Evolutionary conservation across 202 grass and related monocot species (phyloP).

Genomic region (Panicum virgatum): DNA sequence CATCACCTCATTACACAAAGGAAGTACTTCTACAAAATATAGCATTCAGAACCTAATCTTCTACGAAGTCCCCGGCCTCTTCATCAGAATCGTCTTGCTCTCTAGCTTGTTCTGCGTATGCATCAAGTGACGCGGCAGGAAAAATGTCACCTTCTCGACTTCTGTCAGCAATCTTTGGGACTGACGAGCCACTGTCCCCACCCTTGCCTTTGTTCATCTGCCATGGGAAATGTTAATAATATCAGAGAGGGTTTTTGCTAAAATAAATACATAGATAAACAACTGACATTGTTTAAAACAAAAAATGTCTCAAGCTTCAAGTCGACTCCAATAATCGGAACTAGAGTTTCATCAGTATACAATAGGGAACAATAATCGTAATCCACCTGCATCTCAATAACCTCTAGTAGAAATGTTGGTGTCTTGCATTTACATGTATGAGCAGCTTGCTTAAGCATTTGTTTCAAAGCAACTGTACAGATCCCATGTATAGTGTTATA

Average conservation of each 20-base stretch:
- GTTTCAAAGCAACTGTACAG: neutral
- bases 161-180: constrained; percentile 75
- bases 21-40: neutral
- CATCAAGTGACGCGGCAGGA: constrained; percentile 56
- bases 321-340: neutral
- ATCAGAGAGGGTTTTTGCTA: neutral
- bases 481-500: constrained; percentile 22
- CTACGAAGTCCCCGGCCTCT: constrained; percentile 44
- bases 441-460: neutral
- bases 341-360: neutral
- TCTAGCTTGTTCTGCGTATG: constrained; percentile 61
- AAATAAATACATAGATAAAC: neutral
- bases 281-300: neutral
- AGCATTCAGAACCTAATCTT: constrained; percentile 34
- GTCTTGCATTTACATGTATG: neutral
- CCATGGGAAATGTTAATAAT: neutral
- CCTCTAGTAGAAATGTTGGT: neutral
- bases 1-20: neutral
- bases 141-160: constrained; percentile 77
- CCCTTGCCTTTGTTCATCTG: constrained; percentile 80
- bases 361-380: too few relatives aligned
- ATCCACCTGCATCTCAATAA: too few relatives aligned
- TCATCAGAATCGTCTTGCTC: constrained; percentile 51
- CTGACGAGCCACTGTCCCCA: constrained; percentile 34
- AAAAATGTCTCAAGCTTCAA: neutral